Evolutionary conservation across 352 stramenopile genomes (phyloP), one percentile per base, ranked within the genome.

Genomic region (Phytophthora podocarpi): DNA sequence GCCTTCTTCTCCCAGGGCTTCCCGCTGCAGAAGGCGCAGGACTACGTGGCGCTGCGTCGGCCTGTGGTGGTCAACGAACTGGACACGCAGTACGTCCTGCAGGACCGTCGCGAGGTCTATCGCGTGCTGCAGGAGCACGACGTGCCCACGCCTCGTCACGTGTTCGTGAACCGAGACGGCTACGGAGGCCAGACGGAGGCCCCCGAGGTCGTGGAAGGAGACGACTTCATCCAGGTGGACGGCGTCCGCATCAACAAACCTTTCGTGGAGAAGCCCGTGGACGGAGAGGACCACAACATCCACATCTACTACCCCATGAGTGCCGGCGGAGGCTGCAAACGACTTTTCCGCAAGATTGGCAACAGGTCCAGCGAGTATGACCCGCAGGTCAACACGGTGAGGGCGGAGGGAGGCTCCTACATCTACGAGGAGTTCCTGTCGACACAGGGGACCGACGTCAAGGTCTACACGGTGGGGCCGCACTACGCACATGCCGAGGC

Each of bases 241-340:
- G 97, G 97, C 41, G 83, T 98, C 31, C 86, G 85, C 43, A 97
- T 99, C 40, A 72, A 97, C 66, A 99, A 99, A 76, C 98, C 98
- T 8, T 99, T 99, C 65, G 98, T 99, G 5, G 98, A 99, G 75
- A 99, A 99, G 66, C 98, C 98, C 1, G 97, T 99, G 18, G 91
- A 99, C 72, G 97, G 95, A 20, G 98, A 99, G 62, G 96, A 99
- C 80, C 98, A 99, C 78, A 99, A 99, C 72, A 98, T 99, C 65
- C 80, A 98, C 72, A 99, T 99, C 52, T 99, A 99, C 76, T 99
- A 99, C 75, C 98, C 98, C 1, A 97, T 96, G 64, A 98, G 85
- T 47, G 97, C 97, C 16, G 98, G 98, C n/a, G 98, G 98, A 27
- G 98, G 98, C 26, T 98, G 96, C 72, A 99, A 99, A 72, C 93